These are phyloP conservation scores for Fraxinus pennsylvanica DNA, from an alignment of 257 asterid genomes.

Conservation along the genomic window DNA sequence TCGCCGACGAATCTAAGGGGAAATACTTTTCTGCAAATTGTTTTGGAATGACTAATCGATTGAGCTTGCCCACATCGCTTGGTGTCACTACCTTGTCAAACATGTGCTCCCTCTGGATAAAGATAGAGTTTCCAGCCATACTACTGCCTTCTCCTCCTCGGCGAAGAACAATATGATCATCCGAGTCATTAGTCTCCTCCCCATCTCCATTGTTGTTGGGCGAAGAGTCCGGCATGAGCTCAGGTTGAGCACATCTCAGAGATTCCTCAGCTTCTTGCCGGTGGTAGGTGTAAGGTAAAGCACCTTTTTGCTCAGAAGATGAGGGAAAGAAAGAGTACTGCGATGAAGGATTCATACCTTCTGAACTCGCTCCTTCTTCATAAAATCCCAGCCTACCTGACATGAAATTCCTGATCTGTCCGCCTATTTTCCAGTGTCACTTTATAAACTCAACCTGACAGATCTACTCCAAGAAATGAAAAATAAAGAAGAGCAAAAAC, in stretches of 20 bases:
- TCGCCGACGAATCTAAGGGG: conserved; percentile 74
- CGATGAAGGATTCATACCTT: conserved; percentile 28
- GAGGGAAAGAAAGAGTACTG: conserved; percentile 28
- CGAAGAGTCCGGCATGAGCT: conserved; percentile 8
- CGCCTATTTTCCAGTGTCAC: not conserved
- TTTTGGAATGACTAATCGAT: conserved; percentile 84
- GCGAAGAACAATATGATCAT: conserved; percentile 21
- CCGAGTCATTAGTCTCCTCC: conserved; percentile 23
- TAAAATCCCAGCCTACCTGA: conserved; percentile 48
- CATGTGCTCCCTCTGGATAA: conserved; percentile 79
- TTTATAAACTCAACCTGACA: conserved; percentile 31
- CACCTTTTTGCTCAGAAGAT: conserved; percentile 15
- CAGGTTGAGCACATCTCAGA: not conserved
- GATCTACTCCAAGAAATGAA: conserved; percentile 28
- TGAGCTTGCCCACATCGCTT: conserved; percentile 95
- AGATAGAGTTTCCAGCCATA: not conserved
- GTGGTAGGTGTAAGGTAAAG: conserved; percentile 9
- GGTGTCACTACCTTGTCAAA: conserved; percentile 97
- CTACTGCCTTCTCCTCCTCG: conserved; percentile 30
- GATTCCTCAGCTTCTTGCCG: conserved; percentile 5
- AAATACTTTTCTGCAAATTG: conserved; percentile 97
- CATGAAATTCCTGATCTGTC: conserved; percentile 49
- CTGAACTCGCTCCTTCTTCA: conserved; percentile 19
- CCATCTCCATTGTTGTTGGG: conserved; percentile 19
- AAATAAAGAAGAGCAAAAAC: too few species aligned